Base-by-base conservation (phyloP, 768 basidiomycete genomes). In the Suillus luteus region DNA sequence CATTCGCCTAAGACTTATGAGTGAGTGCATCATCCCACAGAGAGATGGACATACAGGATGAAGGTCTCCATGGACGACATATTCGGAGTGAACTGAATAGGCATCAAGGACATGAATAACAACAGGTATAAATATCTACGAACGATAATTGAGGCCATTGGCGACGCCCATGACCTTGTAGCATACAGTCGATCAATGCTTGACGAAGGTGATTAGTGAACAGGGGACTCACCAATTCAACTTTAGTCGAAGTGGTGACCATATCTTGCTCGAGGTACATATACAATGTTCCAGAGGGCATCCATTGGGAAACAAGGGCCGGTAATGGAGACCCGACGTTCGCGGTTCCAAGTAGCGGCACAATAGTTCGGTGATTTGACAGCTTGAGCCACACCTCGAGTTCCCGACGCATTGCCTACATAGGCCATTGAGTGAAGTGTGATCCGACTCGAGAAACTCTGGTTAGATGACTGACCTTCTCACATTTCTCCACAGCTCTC, bases 311-410 rank as follows among this genome's bases (percentile, higher is more conserved):
- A 49, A 49, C 12, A 5, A 49, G 48, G 24, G 48, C 48, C 11
- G 48, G 22, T 24, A 2, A 38, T 10, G 38, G 49, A 27, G 49
- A 24, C 11, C 5, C 48, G 12, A 49, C 24, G 31, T 54, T 58
- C 11, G 66, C 48, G 14, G 64, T 55, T 14, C 71, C 69, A 37
- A 59, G 62, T 27, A 71, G 65, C 10, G 66, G 66, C 1, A 72
- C 44, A n/a, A 72, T 62, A 61, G 69, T 72, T 19, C 40, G 41
- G 51, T 71, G 67, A 12, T 52, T n/a, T 17, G 40, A 41, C 17
- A 72, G 62, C 31, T 41, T 19, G 33, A 59, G 61, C 71, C 71
- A 72, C 33, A 70, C 70, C 19, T 41, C 61, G 22, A 49, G 48
- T 14, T 49, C 48, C 17, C 43, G 43, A 19, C 2, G 43, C 8